These are phyloP conservation scores for Euryodendron excelsum DNA, from an alignment of 148 eudicot genomes.

Conservation along the genomic window DNA sequence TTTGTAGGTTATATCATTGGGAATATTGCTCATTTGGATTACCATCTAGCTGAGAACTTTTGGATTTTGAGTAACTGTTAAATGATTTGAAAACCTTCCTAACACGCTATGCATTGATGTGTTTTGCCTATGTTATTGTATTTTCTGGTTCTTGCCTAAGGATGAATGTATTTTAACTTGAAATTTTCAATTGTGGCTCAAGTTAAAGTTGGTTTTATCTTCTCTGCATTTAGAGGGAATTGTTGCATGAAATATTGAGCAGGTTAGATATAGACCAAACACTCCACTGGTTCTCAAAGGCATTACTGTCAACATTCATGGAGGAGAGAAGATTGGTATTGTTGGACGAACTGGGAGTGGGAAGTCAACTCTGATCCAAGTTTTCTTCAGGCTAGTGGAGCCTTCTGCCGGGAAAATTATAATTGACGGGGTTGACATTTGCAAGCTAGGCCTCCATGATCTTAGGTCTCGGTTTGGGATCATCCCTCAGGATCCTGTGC, in stretches of 20 bases:
- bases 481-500: slow-evolving; percentile 58
- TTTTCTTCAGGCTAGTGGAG: slow-evolving; percentile 46
- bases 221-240: slow-evolving; percentile 1
- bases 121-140: no score
- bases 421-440: slow-evolving; percentile 47
- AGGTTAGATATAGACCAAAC: slow-evolving; percentile 46
- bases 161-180: no score
- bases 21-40: no score
- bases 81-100: no score
- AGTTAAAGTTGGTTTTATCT: background rate
- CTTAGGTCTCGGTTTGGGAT: slow-evolving; percentile 49
- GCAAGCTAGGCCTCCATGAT: slow-evolving; percentile 51
- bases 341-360: slow-evolving; percentile 66
- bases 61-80: no score
- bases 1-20: no score
- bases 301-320: slow-evolving; percentile 29
- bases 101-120: no score
- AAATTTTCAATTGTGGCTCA: background rate
- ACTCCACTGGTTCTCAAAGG: slow-evolving; percentile 51
- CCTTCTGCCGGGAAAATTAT: slow-evolving; percentile 40
- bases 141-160: no score
- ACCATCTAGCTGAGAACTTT: no score
- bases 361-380: slow-evolving; percentile 50
- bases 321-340: slow-evolving; percentile 57
- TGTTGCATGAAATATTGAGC: slow-evolving; percentile 1